Percentiles rank a stretch among this genome's conserved stretches.
Conservation (phyloP, 208 protist genomes). For the Lotmaria passim region DNA sequence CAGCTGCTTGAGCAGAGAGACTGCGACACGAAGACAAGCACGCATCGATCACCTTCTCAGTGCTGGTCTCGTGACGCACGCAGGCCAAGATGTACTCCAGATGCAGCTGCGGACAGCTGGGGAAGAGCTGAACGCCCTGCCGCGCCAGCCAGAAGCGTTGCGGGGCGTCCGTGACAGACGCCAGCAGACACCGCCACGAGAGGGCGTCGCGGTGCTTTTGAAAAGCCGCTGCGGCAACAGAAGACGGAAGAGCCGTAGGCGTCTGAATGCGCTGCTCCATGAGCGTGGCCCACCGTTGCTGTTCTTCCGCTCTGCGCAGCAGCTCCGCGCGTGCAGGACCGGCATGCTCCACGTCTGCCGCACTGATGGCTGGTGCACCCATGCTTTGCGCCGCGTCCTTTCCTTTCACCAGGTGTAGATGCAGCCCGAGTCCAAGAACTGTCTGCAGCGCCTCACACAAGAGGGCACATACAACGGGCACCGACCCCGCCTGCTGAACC, state of each 20-base stretch:
- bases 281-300: slow-evolving; percentile 24
- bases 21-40: slow-evolving; percentile 45
- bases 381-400: not conserved
- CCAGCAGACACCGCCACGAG: slow-evolving; percentile 71
- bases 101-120: slow-evolving; percentile 63
- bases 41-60: slow-evolving; percentile 34
- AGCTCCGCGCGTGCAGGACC: slow-evolving; percentile 13
- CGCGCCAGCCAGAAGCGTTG: slow-evolving; percentile 69
- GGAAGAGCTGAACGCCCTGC: slow-evolving; percentile 64
- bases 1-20: slow-evolving; percentile 58
- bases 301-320: slow-evolving; percentile 26
- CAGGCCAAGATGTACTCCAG: slow-evolving; percentile 48
- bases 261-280: slow-evolving; percentile 9
- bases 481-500: slow-evolving; percentile 16
- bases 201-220: slow-evolving; percentile 39
- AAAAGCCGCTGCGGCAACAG: slow-evolving; percentile 34
- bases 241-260: not conserved
- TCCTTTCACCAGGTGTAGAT: not conserved
- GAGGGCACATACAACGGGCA: slow-evolving; percentile 31
- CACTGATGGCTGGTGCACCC: slow-evolving; percentile 1
- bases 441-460: slow-evolving; percentile 29
- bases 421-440: slow-evolving; percentile 28
- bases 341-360: not conserved
- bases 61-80: slow-evolving; percentile 10
- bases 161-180: slow-evolving; percentile 32